Percentiles rank a stretch among this genome's conserved stretches.
Evolutionary conservation across 495 filamentous ascomycete species (phyloP).

Genomic region (Neurospora sublineolata): DNA sequence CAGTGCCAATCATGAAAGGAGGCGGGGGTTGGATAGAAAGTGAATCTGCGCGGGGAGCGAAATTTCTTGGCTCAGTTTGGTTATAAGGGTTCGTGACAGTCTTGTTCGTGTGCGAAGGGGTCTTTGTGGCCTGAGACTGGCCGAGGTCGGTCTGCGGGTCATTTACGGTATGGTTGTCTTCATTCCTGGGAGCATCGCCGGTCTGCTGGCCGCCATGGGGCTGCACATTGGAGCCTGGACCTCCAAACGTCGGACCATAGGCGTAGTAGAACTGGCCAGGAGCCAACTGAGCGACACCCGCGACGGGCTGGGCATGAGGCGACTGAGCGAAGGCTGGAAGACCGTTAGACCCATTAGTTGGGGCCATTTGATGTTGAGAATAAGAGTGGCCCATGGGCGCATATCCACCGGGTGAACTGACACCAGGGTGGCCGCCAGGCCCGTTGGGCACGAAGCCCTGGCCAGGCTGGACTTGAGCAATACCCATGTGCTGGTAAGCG

Average conservation of each 20-base stretch:
- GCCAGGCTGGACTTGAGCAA: not conserved
- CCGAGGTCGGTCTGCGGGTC: not conserved
- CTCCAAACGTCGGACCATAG: not conserved
- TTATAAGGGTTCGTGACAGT: conserved; percentile 5
- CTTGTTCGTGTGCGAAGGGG: conserved; percentile 9
- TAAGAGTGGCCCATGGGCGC: not conserved
- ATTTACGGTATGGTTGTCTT: not conserved
- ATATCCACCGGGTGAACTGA: not conserved
- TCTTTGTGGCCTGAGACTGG: not conserved
- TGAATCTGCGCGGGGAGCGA: conserved; percentile 8
- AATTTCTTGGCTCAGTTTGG: conserved; percentile 17
- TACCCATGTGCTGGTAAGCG: not conserved
- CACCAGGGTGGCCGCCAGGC: not conserved
- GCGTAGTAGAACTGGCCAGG: not conserved
- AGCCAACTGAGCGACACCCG: not conserved
- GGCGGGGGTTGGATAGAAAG: not conserved
- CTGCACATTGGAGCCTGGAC: not conserved
- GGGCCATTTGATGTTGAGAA: not conserved
- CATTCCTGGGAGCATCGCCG: not conserved
- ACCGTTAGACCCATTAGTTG: not conserved
- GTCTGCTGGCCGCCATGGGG: not conserved
- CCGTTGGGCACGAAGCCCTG: not conserved
- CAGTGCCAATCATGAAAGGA: not conserved
- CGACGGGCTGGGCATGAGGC: not conserved
- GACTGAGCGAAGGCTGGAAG: not conserved